phyloP scores from a whole-genome alignment of 352 stramenopile species.

The Pythium periplocum region DNA sequence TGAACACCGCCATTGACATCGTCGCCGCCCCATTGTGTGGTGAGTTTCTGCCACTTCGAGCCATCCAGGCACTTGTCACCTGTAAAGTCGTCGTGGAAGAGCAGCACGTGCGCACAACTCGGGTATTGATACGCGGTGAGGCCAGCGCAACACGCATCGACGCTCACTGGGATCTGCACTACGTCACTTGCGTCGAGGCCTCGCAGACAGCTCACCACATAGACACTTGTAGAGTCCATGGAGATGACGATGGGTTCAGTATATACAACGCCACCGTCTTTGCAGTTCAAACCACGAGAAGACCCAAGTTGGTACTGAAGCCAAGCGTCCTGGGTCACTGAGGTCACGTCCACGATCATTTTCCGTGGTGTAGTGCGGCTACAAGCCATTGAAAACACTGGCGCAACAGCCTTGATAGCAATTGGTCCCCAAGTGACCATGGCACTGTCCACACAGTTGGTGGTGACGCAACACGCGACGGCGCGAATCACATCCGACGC shows the following conservation, averaged over 20 bases:
- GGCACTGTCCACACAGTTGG: constrained; percentile 18
- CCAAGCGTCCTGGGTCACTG: constrained; percentile 15
- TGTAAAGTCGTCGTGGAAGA: constrained; percentile 51
- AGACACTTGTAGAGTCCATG: constrained; percentile 20
- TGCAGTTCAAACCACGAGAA: constrained; percentile 2
- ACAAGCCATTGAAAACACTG: constrained; percentile 16
- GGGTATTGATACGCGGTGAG: constrained; percentile 28
- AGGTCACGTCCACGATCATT: constrained; percentile 9
- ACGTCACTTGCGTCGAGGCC: constrained; percentile 35
- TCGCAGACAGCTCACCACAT: constrained; percentile 46
- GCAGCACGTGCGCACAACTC: constrained; percentile 40
- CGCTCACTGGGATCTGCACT: constrained; percentile 24
- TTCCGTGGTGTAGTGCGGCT: constrained; percentile 20
- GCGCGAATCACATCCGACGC: constrained; percentile 42
- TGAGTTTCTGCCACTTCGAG: constrained; percentile 36
- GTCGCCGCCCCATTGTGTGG: constrained; percentile 50
- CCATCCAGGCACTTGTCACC: constrained; percentile 24
- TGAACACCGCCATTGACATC: constrained; percentile 67
- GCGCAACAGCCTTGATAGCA: constrained; percentile 14
- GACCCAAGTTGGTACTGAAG: constrained; percentile 19
- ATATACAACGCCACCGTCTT: background rate
- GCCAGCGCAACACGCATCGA: constrained; percentile 54
- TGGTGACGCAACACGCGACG: constrained; percentile 35
- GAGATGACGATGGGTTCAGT: constrained; percentile 15
- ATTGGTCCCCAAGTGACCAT: constrained; percentile 19